Base-by-base conservation (phyloP, 495 filamentous ascomycete genomes). In the Xylaria telfairii region DNA sequence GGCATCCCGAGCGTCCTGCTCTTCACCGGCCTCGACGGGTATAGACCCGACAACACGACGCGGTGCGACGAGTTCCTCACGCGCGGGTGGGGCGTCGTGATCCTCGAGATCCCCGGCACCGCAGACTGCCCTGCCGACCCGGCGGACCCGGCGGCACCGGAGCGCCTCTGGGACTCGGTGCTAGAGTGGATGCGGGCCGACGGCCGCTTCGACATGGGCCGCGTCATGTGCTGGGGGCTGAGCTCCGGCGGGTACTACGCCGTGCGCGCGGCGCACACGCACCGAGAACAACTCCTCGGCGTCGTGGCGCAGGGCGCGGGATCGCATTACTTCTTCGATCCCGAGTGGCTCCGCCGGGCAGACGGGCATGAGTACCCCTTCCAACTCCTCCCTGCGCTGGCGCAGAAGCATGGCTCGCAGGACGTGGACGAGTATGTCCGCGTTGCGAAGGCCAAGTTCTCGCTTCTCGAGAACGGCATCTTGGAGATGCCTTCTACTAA, bases 291-390 rank as follows among this genome's bases (percentile, higher is more conserved):
- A 12, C 77, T 95, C 9, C 78, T 76, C 0, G 92, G 91, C 0
- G 83, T 79, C 21, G 85, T 93, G n/a, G 90, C 91, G 32, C 89
- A 92, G 77, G 92, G 92, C 0, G 91, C 91, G 10, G 92, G 92
- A 0, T 83, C 81, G 56, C 92, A 95, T 77, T 85, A 90, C 73
- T 92, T 93, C 78, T 91, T 91, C 72, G 84, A 85, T 32, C 65
- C 68, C 1, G 87, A 86, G 65, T 94, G 92, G 92, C 74, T 94
- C 72, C 82, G 86, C 30, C 81, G 81, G 65, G 90, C 89, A 0
- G 89, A 93, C 71, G 88, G 90, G 34, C 89, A 92, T 69, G 92
- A 94, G 79, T 95, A 95, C 80, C 92, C 92, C 12, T 94, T 94
- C 76, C 78, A 83, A 85, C 82, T 93, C 44, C 86, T 85, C 4